Base-by-base conservation (phyloP, 768 basidiomycete genomes). In the Tephrocybe sp. region DNA sequence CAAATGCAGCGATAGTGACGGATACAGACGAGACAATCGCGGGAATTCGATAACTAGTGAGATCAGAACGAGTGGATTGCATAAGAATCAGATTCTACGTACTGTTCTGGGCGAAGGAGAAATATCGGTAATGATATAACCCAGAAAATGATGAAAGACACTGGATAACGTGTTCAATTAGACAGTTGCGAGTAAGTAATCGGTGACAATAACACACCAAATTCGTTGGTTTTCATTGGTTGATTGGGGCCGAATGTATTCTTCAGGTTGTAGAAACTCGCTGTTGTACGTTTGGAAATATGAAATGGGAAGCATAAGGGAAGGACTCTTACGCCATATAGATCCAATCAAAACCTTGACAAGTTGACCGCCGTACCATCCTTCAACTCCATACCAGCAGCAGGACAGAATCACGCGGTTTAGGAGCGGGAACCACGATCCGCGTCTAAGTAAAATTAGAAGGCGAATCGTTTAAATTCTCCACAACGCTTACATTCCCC, bases 321-420 rank as follows among this genome's bases (percentile, higher is more conserved):
- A 30, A 53, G 19, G n/a, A 4, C 18, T 43, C 60, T 27, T 53
- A 65, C 66, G 64, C 66, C 64, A 67, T 2, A 67, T 61, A 12
- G 66, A 52, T 6, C 64, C 66, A 34, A 67, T 67, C 60, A 67
- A 60, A 16, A 64, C 55, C 43, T 67, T 67, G 9, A 64, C 58
- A 52, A 67, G 60, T 45, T 65, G 64, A 7, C 66, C 66, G 5
- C 66, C 65, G 25, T 60, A 67, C 65, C 65, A 67, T 15, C 56
- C 57, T 49, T 64, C 51, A 2, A 67, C 66, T 9, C 64, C 66
- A 39, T 65, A 62, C 66, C 66, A 67, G 39, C 61, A 62, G 39
- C 64, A 67, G 3, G 66, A 67, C 13, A 67, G 56, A 39, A 67
- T 62, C 40, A 67, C 57, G 18, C 66, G 66, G 44, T 63, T 64